Evolutionary conservation across 2,329 filamentous ascomycete genomes (phyloP), one percentile per base, ranked within the genome.

Genomic region (Cladosporium sp.): DNA sequence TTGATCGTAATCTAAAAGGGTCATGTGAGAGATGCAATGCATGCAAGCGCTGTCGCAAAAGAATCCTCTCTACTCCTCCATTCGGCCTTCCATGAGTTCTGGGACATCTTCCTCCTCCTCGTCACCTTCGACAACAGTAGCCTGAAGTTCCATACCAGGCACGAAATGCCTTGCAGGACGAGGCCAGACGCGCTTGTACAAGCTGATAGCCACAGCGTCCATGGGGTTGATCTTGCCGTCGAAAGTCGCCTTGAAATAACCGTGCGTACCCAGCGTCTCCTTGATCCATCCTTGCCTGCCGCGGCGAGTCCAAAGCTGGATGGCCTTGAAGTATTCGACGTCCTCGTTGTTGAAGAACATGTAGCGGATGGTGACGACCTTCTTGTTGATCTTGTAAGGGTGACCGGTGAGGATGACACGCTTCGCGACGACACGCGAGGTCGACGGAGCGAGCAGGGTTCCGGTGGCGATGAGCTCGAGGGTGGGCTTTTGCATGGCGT

Each of bases 231-330:
- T 94, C 76, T 91, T 91, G 14, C 89, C 92, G 77, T 99, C 96
- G 81, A 99, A 99, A 1, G 91, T 97, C 14, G 95, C 95, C 84
- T 99, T 99, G 86, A 98, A 98, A 82, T 99, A 99, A n/a, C 95
- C 95, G 79, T 99, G 95, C 40, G 95, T 99, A 72, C 95, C 95
- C 59, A 99, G 81, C 66, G 90, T 86, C 82, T 99, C 95, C 83
- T 97, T 97, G 82, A 99, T 88, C 78, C 89, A 97, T 10, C 95
- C 95, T 71, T 88, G 91, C 68, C 95, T 85, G 7, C 95, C 95
- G 33, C 94, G 83, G 81, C 88, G 91, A 5, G 95, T 99, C 93
- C 94, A 99, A 69, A 99, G 80, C 67, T 95, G 94, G 76, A 99
- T 78, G 0, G 94, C 94, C 82, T 97, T 96, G 86, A 98, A 99